Conservation (phyloP, 2,329 filamentous ascomycete species). For the Monosporascus sp. region DNA sequence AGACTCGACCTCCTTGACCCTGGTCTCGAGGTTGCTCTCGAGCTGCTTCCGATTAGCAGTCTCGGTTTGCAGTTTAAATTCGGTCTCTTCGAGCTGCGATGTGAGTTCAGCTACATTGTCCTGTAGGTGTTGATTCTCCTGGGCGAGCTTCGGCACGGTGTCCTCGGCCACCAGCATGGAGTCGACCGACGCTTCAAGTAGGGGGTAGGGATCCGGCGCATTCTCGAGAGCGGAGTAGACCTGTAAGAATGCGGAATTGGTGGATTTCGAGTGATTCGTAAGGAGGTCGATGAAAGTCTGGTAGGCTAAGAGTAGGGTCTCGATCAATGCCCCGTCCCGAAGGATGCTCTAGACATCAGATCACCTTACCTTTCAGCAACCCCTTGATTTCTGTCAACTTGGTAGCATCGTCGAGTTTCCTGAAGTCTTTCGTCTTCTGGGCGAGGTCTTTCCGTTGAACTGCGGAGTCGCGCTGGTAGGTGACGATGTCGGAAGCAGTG, state of each 20-base stretch:
- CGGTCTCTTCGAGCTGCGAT: constrained; percentile 74
- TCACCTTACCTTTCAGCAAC: constrained; percentile 68
- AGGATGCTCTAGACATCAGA: constrained; percentile 3
- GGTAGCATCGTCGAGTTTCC: constrained; percentile 78
- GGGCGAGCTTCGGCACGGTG: constrained; percentile 80
- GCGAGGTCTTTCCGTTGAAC: constrained; percentile 94
- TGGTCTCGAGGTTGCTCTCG: constrained; percentile 70
- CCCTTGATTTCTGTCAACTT: constrained; percentile 88
- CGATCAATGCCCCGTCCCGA: background rate
- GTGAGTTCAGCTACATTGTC: constrained; percentile 70
- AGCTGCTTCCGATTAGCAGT: constrained; percentile 65
- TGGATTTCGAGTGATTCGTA: constrained; percentile 91
- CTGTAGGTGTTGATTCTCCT: constrained; percentile 85
- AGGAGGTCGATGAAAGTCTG: constrained; percentile 96
- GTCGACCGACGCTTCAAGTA: constrained; percentile 94
- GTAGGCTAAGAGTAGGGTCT: constrained; percentile 57
- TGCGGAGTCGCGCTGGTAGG: constrained; percentile 90
- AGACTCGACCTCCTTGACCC: constrained; percentile 81
- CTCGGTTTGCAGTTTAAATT: constrained; percentile 75
- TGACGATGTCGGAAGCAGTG: constrained; percentile 90
- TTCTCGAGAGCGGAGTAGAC: constrained; percentile 91
- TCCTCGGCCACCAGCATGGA: constrained; percentile 89
- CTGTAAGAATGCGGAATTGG: constrained; percentile 88
- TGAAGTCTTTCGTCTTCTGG: constrained; percentile 98
- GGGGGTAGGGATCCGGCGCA: constrained; percentile 90